Base-by-base conservation (phyloP, 345 rosid species). In the Trapa bicornis region DNA sequence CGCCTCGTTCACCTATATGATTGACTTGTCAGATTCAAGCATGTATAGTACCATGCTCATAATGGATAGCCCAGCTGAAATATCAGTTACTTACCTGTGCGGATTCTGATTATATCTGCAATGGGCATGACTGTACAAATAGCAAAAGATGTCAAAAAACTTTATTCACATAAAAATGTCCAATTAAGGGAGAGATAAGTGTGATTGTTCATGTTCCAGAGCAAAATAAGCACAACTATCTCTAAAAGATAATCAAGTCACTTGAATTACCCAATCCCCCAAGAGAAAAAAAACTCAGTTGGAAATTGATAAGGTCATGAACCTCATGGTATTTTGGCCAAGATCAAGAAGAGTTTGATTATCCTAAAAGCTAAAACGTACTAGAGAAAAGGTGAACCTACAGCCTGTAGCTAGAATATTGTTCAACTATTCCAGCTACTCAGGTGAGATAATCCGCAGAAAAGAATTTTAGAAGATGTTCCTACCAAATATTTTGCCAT, bases 401-500 rank as follows among this genome's bases (percentile, higher is more conserved):
- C 10, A 54, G n/a, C 17, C 5, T 16, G 29, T n/a, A n/a, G 1
- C 33, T 22, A 22, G 60, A 54, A 35, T 22, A n/a, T 1, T 0
- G 33, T n/a, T n/a, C 43, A 50, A 50, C n/a, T 13, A 16, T 50
- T 14, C 54, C 54, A 50, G 43, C 16, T 16, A 50, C 54, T 22
- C 54, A 50, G 17, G 2, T 50, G 22, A 50, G 54, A 50, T 17
- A 13, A 50, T 50, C 4, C 6, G 35, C 4, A 58, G 38, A 58
- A 58, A 58, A 29, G 16, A 32, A 10, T 32, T 1, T 3, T 2
- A 35, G 38, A 1, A 15, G 4, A 32, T 32, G 67, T 52, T 14
- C 78, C 70, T 82, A 86, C 97, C 71, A 70, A 92, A 92, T 71
- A 92, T 89, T 77, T 92, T 92, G 74, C 93, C 92, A 50, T 89